Evolutionary conservation across 805 yeast species (phyloP).

Genomic region (Starmerella stellata): DNA sequence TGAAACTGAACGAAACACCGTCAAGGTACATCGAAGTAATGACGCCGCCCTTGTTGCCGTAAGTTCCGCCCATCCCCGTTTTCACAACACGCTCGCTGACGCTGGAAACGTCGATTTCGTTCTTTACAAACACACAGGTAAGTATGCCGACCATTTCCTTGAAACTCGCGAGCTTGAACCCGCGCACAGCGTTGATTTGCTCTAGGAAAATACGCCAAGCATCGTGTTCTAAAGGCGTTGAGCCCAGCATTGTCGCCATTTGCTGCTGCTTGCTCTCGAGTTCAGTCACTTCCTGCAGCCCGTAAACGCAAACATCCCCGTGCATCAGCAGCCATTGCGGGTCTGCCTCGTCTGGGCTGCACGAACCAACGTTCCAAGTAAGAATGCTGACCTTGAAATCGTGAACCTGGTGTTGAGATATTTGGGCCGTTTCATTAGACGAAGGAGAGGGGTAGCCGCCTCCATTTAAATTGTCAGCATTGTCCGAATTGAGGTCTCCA

Average conservation of each 20-base stretch:
- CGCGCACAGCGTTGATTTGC: conserved; percentile 16
- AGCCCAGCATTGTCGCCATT: conserved; percentile 32
- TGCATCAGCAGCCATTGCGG: conserved; percentile 8
- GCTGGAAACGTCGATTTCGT: conserved; percentile 36
- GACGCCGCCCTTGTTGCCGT: conserved; percentile 58
- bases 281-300: conserved; percentile 80
- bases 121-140: conserved; percentile 46
- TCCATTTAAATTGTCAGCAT: not conserved
- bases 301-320: conserved; percentile 60
- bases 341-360: conserved; percentile 21
- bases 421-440: no score
- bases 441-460: not conserved
- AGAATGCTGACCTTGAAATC: conserved; percentile 20
- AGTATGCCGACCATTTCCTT: conserved; percentile 79
- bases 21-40: conserved; percentile 49
- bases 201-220: conserved; percentile 22
- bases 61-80: conserved; percentile 87
- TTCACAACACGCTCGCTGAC: conserved; percentile 62
- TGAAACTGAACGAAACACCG: conserved; percentile 55
- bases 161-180: conserved; percentile 43
- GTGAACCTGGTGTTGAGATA: no score
- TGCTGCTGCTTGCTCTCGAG: conserved; percentile 67
- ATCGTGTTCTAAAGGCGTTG: conserved; percentile 28
- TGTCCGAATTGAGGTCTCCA: not conserved
- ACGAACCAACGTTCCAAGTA: conserved; percentile 29